These are phyloP conservation scores for Pulveroboletus sp. DNA, from an alignment of 768 basidiomycete genomes.

Conservation along the genomic window DNA sequence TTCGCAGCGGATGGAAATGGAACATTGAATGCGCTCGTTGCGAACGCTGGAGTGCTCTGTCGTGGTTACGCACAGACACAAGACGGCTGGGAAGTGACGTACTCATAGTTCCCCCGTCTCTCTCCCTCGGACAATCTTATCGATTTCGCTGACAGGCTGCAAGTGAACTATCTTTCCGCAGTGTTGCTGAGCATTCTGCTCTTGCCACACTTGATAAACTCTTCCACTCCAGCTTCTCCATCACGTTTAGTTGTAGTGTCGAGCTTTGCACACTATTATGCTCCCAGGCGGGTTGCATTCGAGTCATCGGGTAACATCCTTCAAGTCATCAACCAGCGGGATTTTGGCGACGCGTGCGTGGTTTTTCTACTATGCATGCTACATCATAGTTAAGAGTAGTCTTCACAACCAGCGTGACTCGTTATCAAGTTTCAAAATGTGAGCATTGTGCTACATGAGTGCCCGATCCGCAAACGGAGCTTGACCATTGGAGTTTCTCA, in stretches of 20 bases:
- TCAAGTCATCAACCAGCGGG: constrained; percentile 18
- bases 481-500: constrained; percentile 6
- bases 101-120: constrained; percentile 2
- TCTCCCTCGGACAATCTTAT: not conserved
- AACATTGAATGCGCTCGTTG: constrained; percentile 28
- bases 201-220: constrained; percentile 30
- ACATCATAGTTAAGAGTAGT: not conserved
- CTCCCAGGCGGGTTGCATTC: not conserved
- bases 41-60: constrained; percentile 26
- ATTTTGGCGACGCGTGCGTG: constrained; percentile 21
- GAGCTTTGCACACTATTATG: constrained; percentile 26
- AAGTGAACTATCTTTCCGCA: constrained; percentile 34
- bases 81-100: constrained; percentile 49
- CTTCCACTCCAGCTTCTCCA: constrained; percentile 18
- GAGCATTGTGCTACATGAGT: not conserved
- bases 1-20: constrained; percentile 22
- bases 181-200: constrained; percentile 31
- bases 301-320: constrained; percentile 18
- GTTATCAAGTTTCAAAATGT: constrained; percentile 28
- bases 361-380: not conserved
- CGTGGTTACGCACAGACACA: constrained; percentile 24
- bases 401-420: constrained; percentile 5
- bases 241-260: constrained; percentile 30
- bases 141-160: constrained; percentile 21
- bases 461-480: not conserved